phyloP scores from a whole-genome alignment of 805 yeast genomes.

The Isabelozyma heimii region DNA sequence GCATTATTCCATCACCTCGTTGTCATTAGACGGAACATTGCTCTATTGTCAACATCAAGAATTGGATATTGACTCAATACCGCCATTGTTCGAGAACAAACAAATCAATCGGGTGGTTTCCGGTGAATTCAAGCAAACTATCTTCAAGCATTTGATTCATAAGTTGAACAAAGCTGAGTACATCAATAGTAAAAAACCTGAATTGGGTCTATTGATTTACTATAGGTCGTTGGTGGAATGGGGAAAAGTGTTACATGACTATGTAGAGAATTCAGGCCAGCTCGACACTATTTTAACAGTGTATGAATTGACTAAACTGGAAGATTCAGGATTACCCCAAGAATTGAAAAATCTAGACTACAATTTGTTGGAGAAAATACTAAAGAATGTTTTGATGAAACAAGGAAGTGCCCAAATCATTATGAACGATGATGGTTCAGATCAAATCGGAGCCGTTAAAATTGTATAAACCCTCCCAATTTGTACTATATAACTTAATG shows the following conservation, averaged over 20 bases:
- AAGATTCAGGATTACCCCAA: conserved; percentile 52
- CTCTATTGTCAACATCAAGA: conserved; percentile 23
- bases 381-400: conserved; percentile 54
- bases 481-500: not conserved
- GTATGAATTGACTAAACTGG: conserved; percentile 71
- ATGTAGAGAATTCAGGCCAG: conserved; percentile 71
- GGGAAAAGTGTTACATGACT: conserved; percentile 32
- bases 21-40: conserved; percentile 27
- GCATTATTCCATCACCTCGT: conserved; percentile 39
- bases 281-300: conserved; percentile 72
- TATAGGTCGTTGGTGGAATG: conserved; percentile 56
- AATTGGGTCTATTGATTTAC: conserved; percentile 61
- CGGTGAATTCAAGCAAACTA: conserved; percentile 51
- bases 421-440: conserved; percentile 57
- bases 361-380: conserved; percentile 48
- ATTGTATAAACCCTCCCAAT: conserved; percentile 41
- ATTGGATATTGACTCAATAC: conserved; percentile 15
- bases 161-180: conserved; percentile 55
- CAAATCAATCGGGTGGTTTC: conserved; percentile 52
- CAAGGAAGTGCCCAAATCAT: conserved; percentile 72
- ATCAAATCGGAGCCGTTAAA: conserved; percentile 74
- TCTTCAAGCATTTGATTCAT: conserved; percentile 56
- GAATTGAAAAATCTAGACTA: conserved; percentile 66
- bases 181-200: conserved; percentile 49
- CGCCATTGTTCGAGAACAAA: conserved; percentile 49